These are phyloP conservation scores for Collybia sp. DNA, from an alignment of 768 basidiomycete genomes.

Conservation along the genomic window DNA sequence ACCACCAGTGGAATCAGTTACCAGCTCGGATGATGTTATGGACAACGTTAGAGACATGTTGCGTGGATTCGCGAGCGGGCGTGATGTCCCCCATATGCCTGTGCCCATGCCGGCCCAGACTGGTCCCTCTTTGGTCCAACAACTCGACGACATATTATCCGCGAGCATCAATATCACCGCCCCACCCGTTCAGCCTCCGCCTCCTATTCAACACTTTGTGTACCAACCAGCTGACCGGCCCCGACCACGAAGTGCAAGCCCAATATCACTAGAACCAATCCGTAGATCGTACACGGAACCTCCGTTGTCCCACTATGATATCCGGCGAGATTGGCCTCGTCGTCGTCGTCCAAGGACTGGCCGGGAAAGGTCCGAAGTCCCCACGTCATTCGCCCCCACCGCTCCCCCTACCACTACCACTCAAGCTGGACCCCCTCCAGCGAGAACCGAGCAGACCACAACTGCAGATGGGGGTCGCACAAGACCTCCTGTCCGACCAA, in stretches of 20 bases:
- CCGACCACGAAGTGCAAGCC: constrained; percentile 31
- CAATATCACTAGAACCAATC: constrained; percentile 22
- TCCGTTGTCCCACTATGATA: constrained; percentile 5
- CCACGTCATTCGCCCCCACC: too few species aligned
- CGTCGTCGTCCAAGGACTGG: too few species aligned
- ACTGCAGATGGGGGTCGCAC: too few species aligned
- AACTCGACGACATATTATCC: constrained; percentile 57
- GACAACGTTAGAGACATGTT: constrained; percentile 16
- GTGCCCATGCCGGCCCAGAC: constrained; percentile 42
- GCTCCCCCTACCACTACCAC: too few species aligned
- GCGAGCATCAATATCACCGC: constrained; percentile 34
- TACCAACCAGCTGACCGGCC: constrained; percentile 43
- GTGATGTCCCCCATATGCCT: constrained; percentile 23
- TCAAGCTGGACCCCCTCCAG: constrained; percentile 10
- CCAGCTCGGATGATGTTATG: constrained; percentile 23
- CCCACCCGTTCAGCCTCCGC: constrained; percentile 40
- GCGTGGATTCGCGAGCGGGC: constrained; percentile 8
- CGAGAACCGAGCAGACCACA: too few species aligned
- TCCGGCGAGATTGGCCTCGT: background rate
- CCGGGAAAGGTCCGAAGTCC: too few species aligned
- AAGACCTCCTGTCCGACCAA: constrained; percentile 13
- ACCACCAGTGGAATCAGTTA: constrained; percentile 19
- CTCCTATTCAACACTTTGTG: constrained; percentile 47
- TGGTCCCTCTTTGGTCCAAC: constrained; percentile 52
- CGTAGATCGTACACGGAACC: constrained; percentile 25